Evolutionary conservation across 169 alveolate species (phyloP).

Genomic region (Cryptosporidium tyzzeri): DNA sequence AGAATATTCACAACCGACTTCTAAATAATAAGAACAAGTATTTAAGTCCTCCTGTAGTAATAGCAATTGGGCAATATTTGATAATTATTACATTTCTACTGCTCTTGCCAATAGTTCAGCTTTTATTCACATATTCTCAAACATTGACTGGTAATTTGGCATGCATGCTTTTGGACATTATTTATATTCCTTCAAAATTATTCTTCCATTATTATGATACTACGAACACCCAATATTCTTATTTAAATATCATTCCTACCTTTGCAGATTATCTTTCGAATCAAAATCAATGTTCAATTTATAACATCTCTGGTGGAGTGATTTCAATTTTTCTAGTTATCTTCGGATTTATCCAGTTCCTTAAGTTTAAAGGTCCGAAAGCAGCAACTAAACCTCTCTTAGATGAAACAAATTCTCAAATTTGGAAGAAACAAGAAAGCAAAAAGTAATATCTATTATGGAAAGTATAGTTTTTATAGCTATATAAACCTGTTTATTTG

Average conservation of each 20-base stretch:
- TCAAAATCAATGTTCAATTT: conserved; percentile 16
- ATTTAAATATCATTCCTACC: background rate
- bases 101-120: conserved; percentile 31
- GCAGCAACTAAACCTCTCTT: conserved; percentile 54
- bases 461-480: background rate
- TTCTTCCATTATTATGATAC: conserved; percentile 1
- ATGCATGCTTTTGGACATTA: conserved; percentile 27
- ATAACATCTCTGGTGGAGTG: conserved; percentile 2
- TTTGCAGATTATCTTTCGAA: conserved; percentile 5
- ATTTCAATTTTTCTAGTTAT: conserved; percentile 1
- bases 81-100: conserved; percentile 15
- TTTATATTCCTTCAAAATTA: conserved; percentile 18
- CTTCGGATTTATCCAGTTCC: conserved; percentile 45
- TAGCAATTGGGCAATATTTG: conserved; percentile 45
- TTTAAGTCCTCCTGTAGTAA: conserved; percentile 39
- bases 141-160: conserved; percentile 20
- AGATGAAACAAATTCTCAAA: conserved; percentile 50
- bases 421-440: conserved; percentile 20
- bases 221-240: background rate
- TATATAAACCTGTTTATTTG: background rate
- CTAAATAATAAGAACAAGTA: conserved; percentile 12
- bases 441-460: background rate
- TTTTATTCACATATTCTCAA: background rate
- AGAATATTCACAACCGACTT: conserved; percentile 19
- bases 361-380: conserved; percentile 47